Base-by-base conservation (phyloP, 2,329 filamentous ascomycete species). In the Colletotrichum abscissum region DNA sequence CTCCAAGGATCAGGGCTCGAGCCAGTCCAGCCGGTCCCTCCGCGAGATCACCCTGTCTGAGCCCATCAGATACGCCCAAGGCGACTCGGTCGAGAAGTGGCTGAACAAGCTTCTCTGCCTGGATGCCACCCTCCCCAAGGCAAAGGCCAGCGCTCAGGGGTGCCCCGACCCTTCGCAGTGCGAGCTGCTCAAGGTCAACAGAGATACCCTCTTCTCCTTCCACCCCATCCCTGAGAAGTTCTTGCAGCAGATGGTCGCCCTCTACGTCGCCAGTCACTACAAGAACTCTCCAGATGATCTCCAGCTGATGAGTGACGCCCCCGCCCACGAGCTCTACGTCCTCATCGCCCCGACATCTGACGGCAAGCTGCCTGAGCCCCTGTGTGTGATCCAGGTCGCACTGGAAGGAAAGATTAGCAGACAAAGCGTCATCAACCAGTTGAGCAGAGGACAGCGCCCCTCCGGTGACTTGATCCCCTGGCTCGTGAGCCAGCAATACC, bases 211-310 rank as follows among this genome's bases (percentile, higher is more conserved):
- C 16, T 99, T 99, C 86, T 98, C 96, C 14, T 99, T 97, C 87
- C 97, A 99, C 79, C 95, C 95, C 3, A 95, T 98, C 24, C 97
- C 97, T 2, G 97, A 99, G 82, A 97, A 95, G 80, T 98, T 99
- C 84, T 85, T 99, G 68, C 97, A 99, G 81, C 95, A 98, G 78
- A 98, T 99, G 95, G 96, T 99, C 84, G 95, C 95, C 1, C 89
- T 99, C 2, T 99, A 98, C 78, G 97, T 99, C 33, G 95, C 97
- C 33, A 97, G 95, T 66, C 95, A 98, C 83, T 98, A 99, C 88
- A 98, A 98, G 84, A 99, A 99, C 84, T 95, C 95, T 0, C 97
- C 97, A 0, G 97, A 99, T 78, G 97, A 99, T 79, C 88, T 99
- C n/a, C 97, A 98, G 82, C 90, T 99, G 70, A 97, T 99, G 95